Percentiles rank a stretch among this genome's conserved stretches.
These are phyloP conservation scores for Ambrosia artemisiifolia DNA, from an alignment of 129 eudicot species.

Conservation along the genomic window DNA sequence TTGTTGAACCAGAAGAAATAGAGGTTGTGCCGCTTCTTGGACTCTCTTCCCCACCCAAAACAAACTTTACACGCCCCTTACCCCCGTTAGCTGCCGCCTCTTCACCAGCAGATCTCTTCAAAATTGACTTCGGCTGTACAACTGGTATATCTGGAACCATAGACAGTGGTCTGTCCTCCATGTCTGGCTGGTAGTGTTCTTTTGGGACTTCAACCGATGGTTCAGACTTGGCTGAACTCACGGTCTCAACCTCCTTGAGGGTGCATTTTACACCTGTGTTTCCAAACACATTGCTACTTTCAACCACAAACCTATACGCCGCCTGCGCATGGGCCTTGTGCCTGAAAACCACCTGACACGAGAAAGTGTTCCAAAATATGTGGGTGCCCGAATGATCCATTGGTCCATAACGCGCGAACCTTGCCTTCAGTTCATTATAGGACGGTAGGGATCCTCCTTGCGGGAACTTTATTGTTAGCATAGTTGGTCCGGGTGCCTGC, in stretches of 20 bases:
- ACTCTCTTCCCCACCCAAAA: constrained; percentile 65
- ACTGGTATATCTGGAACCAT: not conserved
- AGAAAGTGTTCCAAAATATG: constrained; percentile 57
- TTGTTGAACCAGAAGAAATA: constrained; percentile 43
- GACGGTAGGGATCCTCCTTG: constrained; percentile 64
- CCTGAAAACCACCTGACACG: constrained; percentile 63
- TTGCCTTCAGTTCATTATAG: constrained; percentile 63
- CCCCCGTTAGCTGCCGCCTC: constrained; percentile 35
- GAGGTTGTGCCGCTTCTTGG: constrained; percentile 45
- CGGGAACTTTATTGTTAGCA: constrained; percentile 76
- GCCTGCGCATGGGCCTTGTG: constrained; percentile 51
- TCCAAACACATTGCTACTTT: constrained; percentile 51
- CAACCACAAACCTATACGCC: constrained; percentile 49
- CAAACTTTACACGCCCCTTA: constrained; percentile 69
- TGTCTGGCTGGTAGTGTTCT: no score
- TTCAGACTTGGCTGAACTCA: not conserved
- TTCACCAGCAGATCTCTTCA: constrained; percentile 66
- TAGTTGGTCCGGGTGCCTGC: constrained; percentile 49
- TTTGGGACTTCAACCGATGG: no score
- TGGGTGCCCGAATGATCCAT: constrained; percentile 57
- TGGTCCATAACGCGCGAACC: constrained; percentile 74
- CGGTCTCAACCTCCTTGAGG: constrained; percentile 39
- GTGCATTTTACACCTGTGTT: constrained; percentile 50
- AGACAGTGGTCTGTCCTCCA: no score
- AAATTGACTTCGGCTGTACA: constrained; percentile 60